Percentiles rank a stretch among this genome's conserved stretches.
These are phyloP conservation scores for Fomitopsis palustris DNA, from an alignment of 1,284 basidiomycete species.

Conservation along the genomic window DNA sequence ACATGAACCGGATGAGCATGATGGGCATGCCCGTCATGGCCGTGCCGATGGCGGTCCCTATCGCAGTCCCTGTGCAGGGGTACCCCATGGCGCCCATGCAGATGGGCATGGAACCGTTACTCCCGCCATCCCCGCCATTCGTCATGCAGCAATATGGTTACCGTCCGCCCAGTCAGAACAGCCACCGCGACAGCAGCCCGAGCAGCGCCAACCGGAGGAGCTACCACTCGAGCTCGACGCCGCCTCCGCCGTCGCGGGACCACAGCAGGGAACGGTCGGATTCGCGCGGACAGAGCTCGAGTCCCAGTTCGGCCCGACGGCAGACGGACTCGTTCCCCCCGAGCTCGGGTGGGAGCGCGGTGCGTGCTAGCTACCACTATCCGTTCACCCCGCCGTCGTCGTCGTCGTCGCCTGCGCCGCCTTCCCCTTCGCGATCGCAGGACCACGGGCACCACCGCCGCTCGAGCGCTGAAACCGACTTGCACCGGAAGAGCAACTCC, in stretches of 20 bases:
- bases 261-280: conserved; percentile 12
- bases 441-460: conserved; percentile 16
- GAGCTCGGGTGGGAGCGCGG: conserved; percentile 18
- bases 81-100: conserved; percentile 16
- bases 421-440: background rate
- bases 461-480: conserved; percentile 16
- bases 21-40: conserved; percentile 32
- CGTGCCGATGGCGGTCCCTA: conserved; percentile 34
- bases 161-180: conserved; percentile 16
- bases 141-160: conserved; percentile 56
- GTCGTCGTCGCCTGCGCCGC: conserved; percentile 1
- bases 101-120: conserved; percentile 42
- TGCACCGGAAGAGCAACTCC: conserved; percentile 2
- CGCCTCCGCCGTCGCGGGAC: conserved; percentile 2
- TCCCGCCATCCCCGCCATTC: conserved; percentile 73
- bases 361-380: conserved; percentile 11
- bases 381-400: background rate
- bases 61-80: conserved; percentile 21
- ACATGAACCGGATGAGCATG: conserved; percentile 15
- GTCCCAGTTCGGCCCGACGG: conserved; percentile 16
- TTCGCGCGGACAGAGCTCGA: conserved; percentile 27
- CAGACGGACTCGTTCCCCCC: conserved; percentile 10
- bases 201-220: background rate
- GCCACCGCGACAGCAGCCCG: conserved; percentile 15
- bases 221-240: conserved; percentile 6